phyloP scores from a whole-genome alignment of 225 moss, liverwort and hornwort genomes.

The Ulota crispa region DNA sequence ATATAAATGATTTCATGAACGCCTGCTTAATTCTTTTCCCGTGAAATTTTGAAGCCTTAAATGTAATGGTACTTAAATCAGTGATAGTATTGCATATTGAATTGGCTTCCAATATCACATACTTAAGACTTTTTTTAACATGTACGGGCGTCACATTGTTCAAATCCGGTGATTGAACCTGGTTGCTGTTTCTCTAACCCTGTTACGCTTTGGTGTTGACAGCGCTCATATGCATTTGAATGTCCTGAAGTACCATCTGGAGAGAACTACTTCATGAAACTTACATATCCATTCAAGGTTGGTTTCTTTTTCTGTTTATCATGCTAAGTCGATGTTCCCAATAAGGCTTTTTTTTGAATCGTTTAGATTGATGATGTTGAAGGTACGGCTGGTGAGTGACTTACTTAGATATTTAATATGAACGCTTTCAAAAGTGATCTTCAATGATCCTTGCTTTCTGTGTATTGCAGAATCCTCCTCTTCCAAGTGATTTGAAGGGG shows the following conservation, averaged over 20 bases:
- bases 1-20: background rate
- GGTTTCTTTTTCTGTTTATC: background rate
- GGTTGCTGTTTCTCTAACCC: constrained; percentile 11
- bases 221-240: constrained; percentile 98
- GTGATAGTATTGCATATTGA: background rate
- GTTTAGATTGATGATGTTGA: background rate
- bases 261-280: constrained; percentile 82
- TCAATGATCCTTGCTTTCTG: background rate
- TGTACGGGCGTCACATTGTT: background rate
- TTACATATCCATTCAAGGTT: constrained; percentile 92
- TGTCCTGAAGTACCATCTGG: constrained; percentile 75
- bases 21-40: background rate
- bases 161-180: background rate
- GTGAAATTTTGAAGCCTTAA: background rate
- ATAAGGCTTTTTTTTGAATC: background rate
- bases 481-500: constrained; percentile 74
- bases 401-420: background rate
- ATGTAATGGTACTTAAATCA: background rate
- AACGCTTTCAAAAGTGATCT: background rate
- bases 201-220: constrained; percentile 27
- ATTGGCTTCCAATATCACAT: background rate
- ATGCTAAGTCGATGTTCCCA: background rate
- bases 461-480: constrained; percentile 69
- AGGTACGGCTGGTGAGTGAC: background rate
- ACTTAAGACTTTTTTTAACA: background rate